Evolutionary conservation across 257 asterid species (phyloP).

Genomic region (Nicotiana attenuata): DNA sequence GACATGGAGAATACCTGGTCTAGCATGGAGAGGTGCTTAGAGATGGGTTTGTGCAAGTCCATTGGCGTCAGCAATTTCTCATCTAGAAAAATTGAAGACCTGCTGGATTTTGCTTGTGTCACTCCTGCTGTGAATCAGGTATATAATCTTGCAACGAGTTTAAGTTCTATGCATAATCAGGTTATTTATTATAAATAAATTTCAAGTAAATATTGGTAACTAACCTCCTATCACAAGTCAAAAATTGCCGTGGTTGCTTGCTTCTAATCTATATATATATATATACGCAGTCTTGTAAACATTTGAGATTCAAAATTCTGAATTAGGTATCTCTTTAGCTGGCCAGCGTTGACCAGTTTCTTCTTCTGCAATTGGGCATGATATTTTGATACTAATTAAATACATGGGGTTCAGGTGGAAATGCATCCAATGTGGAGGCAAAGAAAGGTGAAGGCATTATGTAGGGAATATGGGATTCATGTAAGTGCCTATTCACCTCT

Average conservation of each 20-base stretch:
- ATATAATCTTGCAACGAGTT: too few species aligned
- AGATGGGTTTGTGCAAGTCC: conserved; percentile 58
- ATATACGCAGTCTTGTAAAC: background rate
- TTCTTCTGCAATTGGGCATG: background rate
- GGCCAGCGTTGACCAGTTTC: too few species aligned
- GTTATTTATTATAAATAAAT: too few species aligned
- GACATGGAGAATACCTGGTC: conserved; percentile 60
- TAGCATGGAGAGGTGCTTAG: conserved; percentile 77
- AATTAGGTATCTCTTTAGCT: too few species aligned
- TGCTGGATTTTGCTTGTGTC: conserved; percentile 43
- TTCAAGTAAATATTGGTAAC: too few species aligned
- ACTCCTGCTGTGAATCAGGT: conserved; percentile 81
- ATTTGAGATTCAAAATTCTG: too few species aligned
- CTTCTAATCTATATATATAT: background rate
- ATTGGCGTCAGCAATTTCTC: conserved; percentile 90
- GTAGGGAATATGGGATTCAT: conserved; percentile 52
- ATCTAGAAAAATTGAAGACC: conserved; percentile 38
- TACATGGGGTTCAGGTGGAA: conserved; percentile 50
- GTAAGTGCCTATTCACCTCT: conserved; percentile 78
- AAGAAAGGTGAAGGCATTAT: conserved; percentile 42
- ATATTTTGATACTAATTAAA: background rate
- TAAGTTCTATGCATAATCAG: too few species aligned
- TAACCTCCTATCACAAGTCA: too few species aligned
- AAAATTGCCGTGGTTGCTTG: background rate
- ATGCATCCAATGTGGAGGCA: conserved; percentile 98